Evolutionary conservation across 2,329 filamentous ascomycete species (phyloP).

Genomic region (Neopestalotiopsis rosae): DNA sequence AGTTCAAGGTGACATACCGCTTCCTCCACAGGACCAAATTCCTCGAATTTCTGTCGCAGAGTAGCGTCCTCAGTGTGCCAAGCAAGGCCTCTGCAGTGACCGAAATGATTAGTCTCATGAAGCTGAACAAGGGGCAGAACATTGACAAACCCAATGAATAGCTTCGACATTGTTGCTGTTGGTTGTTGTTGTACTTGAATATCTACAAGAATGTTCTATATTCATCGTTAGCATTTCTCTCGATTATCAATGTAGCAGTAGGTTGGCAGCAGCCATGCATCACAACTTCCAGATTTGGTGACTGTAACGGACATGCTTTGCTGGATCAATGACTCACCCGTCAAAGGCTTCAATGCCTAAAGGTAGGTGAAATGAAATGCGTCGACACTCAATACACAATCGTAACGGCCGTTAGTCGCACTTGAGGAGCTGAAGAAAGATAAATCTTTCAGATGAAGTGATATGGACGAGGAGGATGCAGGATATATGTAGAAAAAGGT

Average conservation of each 20-base stretch:
- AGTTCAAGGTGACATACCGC: slow-evolving; percentile 71
- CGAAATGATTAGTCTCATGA: slow-evolving; percentile 21
- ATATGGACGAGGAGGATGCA: slow-evolving; percentile 11
- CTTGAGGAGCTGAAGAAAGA: background rate
- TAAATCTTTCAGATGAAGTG: background rate
- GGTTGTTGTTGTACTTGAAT: background rate
- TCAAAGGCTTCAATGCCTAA: background rate
- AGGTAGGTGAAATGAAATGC: background rate
- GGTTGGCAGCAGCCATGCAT: background rate
- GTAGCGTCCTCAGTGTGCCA: slow-evolving; percentile 96
- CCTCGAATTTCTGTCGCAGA: slow-evolving; percentile 88
- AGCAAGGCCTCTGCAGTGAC: slow-evolving; percentile 77
- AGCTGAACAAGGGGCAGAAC: background rate
- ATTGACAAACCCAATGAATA: slow-evolving; percentile 86
- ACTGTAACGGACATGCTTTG: background rate
- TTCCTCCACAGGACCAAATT: slow-evolving; percentile 91
- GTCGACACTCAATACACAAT: slow-evolving; percentile 12
- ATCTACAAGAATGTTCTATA: background rate
- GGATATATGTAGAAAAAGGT: slow-evolving; percentile 16
- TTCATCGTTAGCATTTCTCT: background rate
- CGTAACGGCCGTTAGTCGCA: slow-evolving; percentile 16
- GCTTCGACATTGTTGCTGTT: slow-evolving; percentile 75
- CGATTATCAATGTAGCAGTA: too few species aligned
- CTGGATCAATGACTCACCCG: background rate
- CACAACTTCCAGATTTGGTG: background rate